Percentiles rank a stretch among this genome's conserved stretches.
phyloP scores from a whole-genome alignment of 2,329 filamentous ascomycete genomes.

The Fusarium buharicum region DNA sequence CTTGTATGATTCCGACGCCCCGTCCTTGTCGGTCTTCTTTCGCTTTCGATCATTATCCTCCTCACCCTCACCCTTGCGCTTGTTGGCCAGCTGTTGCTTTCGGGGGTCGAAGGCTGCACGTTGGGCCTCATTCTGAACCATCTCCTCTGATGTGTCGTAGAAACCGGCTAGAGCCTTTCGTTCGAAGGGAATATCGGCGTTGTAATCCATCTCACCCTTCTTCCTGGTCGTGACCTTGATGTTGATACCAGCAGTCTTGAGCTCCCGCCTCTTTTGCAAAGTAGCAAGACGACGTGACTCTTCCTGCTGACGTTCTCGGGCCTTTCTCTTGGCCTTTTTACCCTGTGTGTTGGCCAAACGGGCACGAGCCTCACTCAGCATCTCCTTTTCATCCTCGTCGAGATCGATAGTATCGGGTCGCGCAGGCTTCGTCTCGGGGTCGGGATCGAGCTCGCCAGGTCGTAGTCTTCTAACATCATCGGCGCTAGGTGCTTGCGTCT shows the following conservation, averaged over 20 bases:
- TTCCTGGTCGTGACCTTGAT: constrained; percentile 93
- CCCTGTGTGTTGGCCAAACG: constrained; percentile 97
- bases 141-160: constrained; percentile 90
- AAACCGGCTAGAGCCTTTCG: constrained; percentile 90
- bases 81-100: constrained; percentile 89
- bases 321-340: constrained; percentile 98
- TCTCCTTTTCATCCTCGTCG: constrained; percentile 99
- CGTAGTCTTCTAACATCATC: constrained; percentile 90
- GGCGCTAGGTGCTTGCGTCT: constrained; percentile 86
- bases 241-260: constrained; percentile 98
- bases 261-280: constrained; percentile 92
- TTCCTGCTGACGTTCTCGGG: constrained; percentile 92
- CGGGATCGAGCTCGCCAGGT: constrained; percentile 95
- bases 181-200: constrained; percentile 98
- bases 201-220: constrained; percentile 99
- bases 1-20: constrained; percentile 79
- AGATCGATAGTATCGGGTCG: constrained; percentile 96
- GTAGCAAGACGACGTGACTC: constrained; percentile 90
- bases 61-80: constrained; percentile 94
- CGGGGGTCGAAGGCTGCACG: constrained; percentile 88
- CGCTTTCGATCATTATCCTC: constrained; percentile 84
- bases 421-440: constrained; percentile 95
- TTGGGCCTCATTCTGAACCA: constrained; percentile 82
- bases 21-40: constrained; percentile 87
- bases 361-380: constrained; percentile 96